Base-by-base conservation (phyloP, 768 basidiomycete species). In the Phlebiopsis gigantea region DNA sequence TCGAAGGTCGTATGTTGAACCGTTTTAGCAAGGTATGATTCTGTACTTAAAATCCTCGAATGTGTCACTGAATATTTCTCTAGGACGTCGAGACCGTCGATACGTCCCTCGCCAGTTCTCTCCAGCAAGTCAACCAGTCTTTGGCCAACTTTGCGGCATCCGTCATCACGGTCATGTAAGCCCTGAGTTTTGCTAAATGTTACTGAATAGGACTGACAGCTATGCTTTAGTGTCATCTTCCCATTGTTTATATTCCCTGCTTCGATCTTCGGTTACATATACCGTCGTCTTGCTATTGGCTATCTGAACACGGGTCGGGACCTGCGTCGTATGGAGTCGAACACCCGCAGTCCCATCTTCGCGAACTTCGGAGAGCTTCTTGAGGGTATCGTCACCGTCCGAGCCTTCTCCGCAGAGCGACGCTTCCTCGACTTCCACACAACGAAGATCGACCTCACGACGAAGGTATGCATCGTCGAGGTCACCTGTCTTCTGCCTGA, bases 381-480 rank as follows among this genome's bases (percentile, higher is more conserved):
- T 19, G 89, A 93, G 51, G 93, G 93, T 22, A 90, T 95, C 45
- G 89, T 93, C n/a, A 93, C 93, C 5, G 89, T 96, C 42, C 81
- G 94, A 56, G 94, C 94, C 0, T 98, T 96, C 72, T 86, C 88
- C 0, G 87, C 84, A 0, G 93, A 96, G 66, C 73, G 73, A 41
- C 74, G 81, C 4, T 96, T 98, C 77, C 73, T 94, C 62, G 79
- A 88, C 53, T 79, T 79, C 57, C 72, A 95, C 3, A 89, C 90
- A 65, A 61, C 62, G 1, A 91, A 90, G 67, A 79, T 93, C 28
- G 88, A 93, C 59, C 71, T 77, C 49, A 92, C 87, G n/a, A 92
- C 82, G 10, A 82, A 86, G 81, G 88, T 87, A 55, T n/a, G n/a
- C n/a, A n/a, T n/a, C n/a, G n/a, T n/a, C n/a, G n/a, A n/a, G n/a